phyloP scores from a whole-genome alignment of 352 stramenopile species.

The Globisporangium recalcitrans region DNA sequence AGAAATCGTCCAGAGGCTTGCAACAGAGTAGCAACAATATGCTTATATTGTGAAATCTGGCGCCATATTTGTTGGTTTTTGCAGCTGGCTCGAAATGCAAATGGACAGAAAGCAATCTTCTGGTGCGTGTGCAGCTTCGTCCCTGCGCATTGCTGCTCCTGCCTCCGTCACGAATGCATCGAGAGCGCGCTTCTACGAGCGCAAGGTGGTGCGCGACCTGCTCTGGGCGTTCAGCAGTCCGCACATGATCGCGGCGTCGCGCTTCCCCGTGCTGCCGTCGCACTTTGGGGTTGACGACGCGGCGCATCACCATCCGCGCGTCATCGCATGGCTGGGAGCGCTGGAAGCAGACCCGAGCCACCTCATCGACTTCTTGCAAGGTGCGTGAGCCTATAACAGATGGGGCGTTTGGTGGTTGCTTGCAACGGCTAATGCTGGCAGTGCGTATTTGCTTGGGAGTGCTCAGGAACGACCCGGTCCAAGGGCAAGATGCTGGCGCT shows the following conservation, averaged over 20 bases:
- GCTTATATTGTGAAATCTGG: too few species aligned
- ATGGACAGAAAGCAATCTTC: background rate
- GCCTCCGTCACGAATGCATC: background rate
- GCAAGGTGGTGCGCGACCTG: slow-evolving; percentile 66
- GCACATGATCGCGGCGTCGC: slow-evolving; percentile 38
- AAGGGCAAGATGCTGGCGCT: slow-evolving; percentile 39
- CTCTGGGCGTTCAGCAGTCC: slow-evolving; percentile 58
- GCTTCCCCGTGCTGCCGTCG: slow-evolving; percentile 43
- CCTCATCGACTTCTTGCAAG: slow-evolving; percentile 48
- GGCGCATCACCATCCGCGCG: slow-evolving; percentile 19
- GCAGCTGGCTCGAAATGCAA: background rate
- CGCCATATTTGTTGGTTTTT: too few species aligned
- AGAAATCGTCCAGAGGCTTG: too few species aligned
- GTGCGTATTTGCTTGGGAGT: background rate
- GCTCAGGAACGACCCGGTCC: slow-evolving; percentile 29
- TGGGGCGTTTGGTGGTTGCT: background rate
- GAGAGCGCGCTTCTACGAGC: slow-evolving; percentile 16
- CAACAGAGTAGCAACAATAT: background rate
- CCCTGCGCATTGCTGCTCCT: background rate
- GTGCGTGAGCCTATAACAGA: slow-evolving; percentile 18
- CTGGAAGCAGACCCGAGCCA: slow-evolving; percentile 37
- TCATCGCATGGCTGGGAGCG: slow-evolving; percentile 43
- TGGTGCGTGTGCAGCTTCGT: background rate
- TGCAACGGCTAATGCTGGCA: background rate
- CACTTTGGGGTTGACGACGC: slow-evolving; percentile 22